Base-by-base conservation (phyloP, 2,329 filamentous ascomycete species). In the Alternaria sp. region DNA sequence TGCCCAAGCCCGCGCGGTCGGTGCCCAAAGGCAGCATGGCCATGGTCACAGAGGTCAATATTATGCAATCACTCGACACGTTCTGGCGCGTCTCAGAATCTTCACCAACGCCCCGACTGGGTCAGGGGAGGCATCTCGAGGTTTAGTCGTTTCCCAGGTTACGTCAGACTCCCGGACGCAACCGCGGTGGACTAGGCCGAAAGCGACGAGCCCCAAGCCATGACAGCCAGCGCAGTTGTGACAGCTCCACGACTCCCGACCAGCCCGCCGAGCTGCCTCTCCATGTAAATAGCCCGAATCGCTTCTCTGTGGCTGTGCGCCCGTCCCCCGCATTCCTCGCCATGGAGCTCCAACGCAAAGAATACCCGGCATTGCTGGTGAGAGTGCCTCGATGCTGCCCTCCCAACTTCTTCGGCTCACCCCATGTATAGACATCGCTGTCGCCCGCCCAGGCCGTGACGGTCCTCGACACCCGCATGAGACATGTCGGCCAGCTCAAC, bases 341-440 rank as follows among this genome's bases (percentile, higher is more conserved):
- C 67, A 83, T 83, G 79, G 90, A 90, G 76, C 87, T 95, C 77
- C 90, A 92, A 79, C 89, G 93, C 82, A 87, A 91, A 81, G 95
- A 97, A 82, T 98, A 98, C 85, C 93, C 95, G 81, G 90, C 90
- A 73, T 90, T 98, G 88, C 90, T 97, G 90, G 95, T 97, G 91
- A 69, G 63, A 66, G 57, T 55, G 40, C 26, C 46, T 36, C 10
- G 15, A 32, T 17, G 32, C 11, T 17, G 32, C 28, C 59, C 67
- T 50, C 19, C 8, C 36, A 68, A 45, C 61, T 57, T 62, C 68
- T 63, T 66, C 72, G 71, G 70, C 76, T 75, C 71, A 80, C 74
- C 59, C 66, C 53, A 10, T 65, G 51, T 66, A 51, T 72, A 98
- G 95, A 90, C 90, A 71, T 88, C 88, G 75, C 86, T 99, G 74